Evolutionary conservation across 495 filamentous ascomycete species (phyloP).

Genomic region (Penicillium pancosmium): DNA sequence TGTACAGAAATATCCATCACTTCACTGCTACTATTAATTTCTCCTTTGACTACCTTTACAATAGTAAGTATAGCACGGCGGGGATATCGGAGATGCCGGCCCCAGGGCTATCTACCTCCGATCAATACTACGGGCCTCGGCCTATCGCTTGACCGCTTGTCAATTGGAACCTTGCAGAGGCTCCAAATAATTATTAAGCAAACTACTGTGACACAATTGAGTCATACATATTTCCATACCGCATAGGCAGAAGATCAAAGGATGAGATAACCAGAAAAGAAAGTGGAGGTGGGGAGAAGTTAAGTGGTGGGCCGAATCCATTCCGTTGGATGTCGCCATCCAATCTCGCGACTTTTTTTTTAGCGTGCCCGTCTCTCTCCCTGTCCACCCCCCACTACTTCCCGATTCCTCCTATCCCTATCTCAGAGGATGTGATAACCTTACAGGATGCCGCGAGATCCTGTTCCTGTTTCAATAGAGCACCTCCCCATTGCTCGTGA

Average conservation of each 20-base stretch:
- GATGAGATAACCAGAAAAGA: background rate
- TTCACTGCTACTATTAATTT: background rate
- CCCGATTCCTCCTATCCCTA: background rate
- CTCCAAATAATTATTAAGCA: background rate
- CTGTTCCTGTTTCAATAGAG: slow-evolving; percentile 31
- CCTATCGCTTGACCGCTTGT: too few relatives aligned
- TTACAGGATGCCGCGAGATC: slow-evolving; percentile 20
- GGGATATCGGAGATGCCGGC: too few relatives aligned
- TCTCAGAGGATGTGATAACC: slow-evolving; percentile 19
- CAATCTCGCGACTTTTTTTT: slow-evolving; percentile 12
- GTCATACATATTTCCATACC: background rate
- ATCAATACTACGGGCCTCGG: too few relatives aligned
- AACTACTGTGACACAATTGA: background rate
- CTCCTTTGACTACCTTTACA: background rate
- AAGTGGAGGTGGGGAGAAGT: slow-evolving; percentile 8
- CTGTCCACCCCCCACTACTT: slow-evolving; percentile 6
- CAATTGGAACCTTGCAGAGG: background rate
- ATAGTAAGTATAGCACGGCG: too few relatives aligned
- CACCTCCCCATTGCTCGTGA: slow-evolving; percentile 54
- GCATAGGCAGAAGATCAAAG: background rate
- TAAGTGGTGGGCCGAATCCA: background rate
- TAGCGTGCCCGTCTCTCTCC: slow-evolving; percentile 10
- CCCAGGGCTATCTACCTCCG: too few relatives aligned
- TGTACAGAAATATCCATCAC: background rate
- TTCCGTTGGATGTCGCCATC: slow-evolving; percentile 21